Percentiles rank a stretch among this genome's conserved stretches.
phyloP scores from a whole-genome alignment of 495 filamentous ascomycete genomes.

The Daldinia caldariorum region DNA sequence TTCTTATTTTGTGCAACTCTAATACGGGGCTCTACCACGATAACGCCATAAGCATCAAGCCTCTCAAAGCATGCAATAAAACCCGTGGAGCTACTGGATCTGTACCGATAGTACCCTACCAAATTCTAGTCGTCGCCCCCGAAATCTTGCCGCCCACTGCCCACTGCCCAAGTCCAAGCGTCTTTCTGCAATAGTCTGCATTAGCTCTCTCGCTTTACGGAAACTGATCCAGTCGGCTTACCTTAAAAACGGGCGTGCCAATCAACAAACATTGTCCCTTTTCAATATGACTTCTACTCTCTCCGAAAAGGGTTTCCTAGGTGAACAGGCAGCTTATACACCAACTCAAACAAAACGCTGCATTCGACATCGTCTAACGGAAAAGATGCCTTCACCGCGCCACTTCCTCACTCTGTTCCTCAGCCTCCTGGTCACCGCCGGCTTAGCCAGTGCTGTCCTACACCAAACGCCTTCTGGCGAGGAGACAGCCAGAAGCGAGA shows the following conservation, averaged over 20 bases:
- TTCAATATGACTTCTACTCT: slow-evolving; percentile 32
- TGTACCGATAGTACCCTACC: slow-evolving; percentile 18
- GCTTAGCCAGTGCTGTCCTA: slow-evolving; percentile 47
- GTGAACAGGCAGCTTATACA: slow-evolving; percentile 22
- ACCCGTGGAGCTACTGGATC: slow-evolving; percentile 11
- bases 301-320: slow-evolving; percentile 14
- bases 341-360: slow-evolving; percentile 15
- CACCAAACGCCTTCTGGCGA: slow-evolving; percentile 28
- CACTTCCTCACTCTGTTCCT: slow-evolving; percentile 44
- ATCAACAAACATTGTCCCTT: slow-evolving; percentile 7
- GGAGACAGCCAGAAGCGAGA: slow-evolving; percentile 18
- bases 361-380: slow-evolving; percentile 21
- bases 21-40: slow-evolving; percentile 4
- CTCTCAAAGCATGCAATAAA: slow-evolving; percentile 20
- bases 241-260: slow-evolving; percentile 21
- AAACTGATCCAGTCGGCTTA: slow-evolving; percentile 22
- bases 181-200: slow-evolving; percentile 40
- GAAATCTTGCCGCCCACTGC: slow-evolving; percentile 33
- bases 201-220: slow-evolving; percentile 35
- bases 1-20: slow-evolving; percentile 23
- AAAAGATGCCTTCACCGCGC: slow-evolving; percentile 45
- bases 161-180: too few species aligned
- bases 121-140: slow-evolving; percentile 18
- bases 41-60: too few species aligned
- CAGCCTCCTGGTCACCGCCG: slow-evolving; percentile 45